Base-by-base conservation (phyloP, 805 yeast genomes). In the Starmerella apis region DNA sequence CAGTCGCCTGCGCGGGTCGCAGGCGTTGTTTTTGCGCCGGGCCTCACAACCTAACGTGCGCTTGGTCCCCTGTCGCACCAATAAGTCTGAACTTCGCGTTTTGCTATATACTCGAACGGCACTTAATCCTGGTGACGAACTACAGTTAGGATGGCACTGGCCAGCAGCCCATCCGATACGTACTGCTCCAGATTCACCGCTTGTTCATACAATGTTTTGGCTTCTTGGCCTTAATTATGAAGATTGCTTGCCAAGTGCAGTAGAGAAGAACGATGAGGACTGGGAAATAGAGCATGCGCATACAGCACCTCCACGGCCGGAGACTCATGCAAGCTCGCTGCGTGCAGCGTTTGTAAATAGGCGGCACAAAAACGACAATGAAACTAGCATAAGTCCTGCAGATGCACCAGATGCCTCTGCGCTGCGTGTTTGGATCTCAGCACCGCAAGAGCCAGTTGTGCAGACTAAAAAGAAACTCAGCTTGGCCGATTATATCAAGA, bases 61-160 rank as follows among this genome's bases (percentile, higher is more conserved):
- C 52, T 66, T 90, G 25, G 71, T 71, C 41, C 72, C 83, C 0
- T 60, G 67, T 13, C 55, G 68, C 16, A 68, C 61, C 4, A 57
- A 61, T 13, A 57, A 61, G 9, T 58, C 61, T 19, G 56, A 56
- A 0, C 71, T 83, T 9, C 74, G 72, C 48, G 79, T 84, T 60
- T 69, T 77, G 8, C 71, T 85, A 9, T 69, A 69, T 25, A 76
- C 95, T 0, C 64, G 72, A 1, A 73, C 70, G 43, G 76, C 76
- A 2, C 75, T 88, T 24, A 69, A 71, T 46, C 65, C 72, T 9
- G 86, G 79, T n/a, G 76, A 79, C 35, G 96, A 88, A 61, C 65
- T 90, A 19, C 74, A 88, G 0, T 65, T 86, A 9, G 77, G 80
- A 1, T 90, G 97, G 97, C 85, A 81, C 52, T 90, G 96, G 95